Evolutionary conservation across 2,329 filamentous ascomycete species (phyloP).

Genomic region (Sarocladium kiliense): DNA sequence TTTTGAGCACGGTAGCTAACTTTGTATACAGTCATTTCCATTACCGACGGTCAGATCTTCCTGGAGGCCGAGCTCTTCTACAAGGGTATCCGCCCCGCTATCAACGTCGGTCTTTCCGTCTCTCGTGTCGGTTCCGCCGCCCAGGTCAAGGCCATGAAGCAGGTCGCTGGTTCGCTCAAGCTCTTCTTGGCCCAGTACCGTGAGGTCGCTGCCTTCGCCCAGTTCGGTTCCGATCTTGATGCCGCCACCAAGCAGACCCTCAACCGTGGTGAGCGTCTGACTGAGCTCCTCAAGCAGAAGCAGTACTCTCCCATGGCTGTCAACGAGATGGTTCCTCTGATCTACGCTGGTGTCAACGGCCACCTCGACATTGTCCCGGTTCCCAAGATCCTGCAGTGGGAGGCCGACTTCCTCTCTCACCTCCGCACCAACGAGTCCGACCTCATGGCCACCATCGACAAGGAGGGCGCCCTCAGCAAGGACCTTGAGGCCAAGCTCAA

Average conservation of each 20-base stretch:
- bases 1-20: too few relatives aligned
- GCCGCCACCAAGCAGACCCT: constrained; percentile 98
- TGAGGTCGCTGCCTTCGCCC: constrained; percentile 98
- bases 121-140: constrained; percentile 99
- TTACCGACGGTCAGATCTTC: constrained; percentile 99
- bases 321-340: constrained; percentile 99
- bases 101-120: constrained; percentile 99
- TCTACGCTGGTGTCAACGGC: constrained; percentile 99
- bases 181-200: constrained; percentile 99
- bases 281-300: constrained; percentile 99
- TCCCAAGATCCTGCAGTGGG: constrained; percentile 86
- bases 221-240: constrained; percentile 99
- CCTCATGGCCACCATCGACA: constrained; percentile 80
- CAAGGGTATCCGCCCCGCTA: constrained; percentile 99
- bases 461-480: constrained; percentile 95
- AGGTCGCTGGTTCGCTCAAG: constrained; percentile 99
- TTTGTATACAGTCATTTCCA: constrained; percentile 99
- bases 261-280: constrained; percentile 95
- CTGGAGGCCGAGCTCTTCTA: constrained; percentile 99
- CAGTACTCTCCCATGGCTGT: constrained; percentile 98
- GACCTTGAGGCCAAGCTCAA: constrained; percentile 79
- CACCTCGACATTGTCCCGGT: constrained; percentile 85
- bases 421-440: constrained; percentile 86
- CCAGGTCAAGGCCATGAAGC: constrained; percentile 99
- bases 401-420: constrained; percentile 89